phyloP scores from a whole-genome alignment of 305 asterid species.

The Solanum aculeatissimum region DNA sequence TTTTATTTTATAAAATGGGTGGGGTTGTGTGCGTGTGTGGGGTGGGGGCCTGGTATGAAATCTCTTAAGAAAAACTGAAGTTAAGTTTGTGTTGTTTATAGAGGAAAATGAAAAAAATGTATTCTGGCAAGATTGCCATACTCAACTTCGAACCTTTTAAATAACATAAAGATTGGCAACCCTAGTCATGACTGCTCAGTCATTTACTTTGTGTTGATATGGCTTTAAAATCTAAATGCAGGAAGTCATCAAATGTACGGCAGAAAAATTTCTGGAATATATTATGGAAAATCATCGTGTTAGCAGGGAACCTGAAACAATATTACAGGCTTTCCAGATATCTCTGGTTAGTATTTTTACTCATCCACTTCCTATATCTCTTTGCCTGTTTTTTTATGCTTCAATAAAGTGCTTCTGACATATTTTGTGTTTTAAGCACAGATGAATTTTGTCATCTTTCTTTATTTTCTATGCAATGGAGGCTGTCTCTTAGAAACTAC shows the following conservation, averaged over 20 bases:
- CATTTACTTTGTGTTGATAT: neutral
- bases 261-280: conserved; percentile 52
- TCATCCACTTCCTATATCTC: neutral
- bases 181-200: neutral
- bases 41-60: neutral
- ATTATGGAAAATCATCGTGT: conserved; percentile 57
- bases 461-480: neutral
- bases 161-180: neutral
- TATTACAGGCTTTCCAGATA: conserved; percentile 71
- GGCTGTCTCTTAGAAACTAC: neutral
- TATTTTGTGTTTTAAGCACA: neutral
- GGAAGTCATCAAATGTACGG: conserved; percentile 41
- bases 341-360: conserved; percentile 63
- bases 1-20: neutral
- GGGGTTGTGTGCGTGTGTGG: neutral
- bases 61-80: neutral
- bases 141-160: neutral
- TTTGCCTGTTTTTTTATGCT: neutral
- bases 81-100: neutral
- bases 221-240: conserved; percentile 25
- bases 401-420: neutral
- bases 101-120: neutral
- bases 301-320: conserved; percentile 42
- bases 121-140: neutral
- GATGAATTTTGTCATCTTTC: neutral